Evolutionary conservation across 805 yeast genomes (phyloP), one percentile per base, ranked within the genome.

Genomic region (Grigorovia humatica): DNA sequence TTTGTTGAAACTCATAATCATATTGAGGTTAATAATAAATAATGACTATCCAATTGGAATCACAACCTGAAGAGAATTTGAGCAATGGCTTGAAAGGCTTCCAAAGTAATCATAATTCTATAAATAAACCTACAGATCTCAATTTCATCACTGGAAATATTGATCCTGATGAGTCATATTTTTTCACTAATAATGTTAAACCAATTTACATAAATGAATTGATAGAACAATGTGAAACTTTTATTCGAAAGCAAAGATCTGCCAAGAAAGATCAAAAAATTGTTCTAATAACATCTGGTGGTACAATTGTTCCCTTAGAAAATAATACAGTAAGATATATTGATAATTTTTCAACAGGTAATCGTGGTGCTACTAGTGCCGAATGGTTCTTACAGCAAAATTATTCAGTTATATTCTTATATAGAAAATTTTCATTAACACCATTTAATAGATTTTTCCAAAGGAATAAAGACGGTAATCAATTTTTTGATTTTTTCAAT

Each of bases 281-380:
- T 13, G 98, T 81, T 0, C 70, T 91, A 46, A 95, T 91, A 2
- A 93, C 99, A 0, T 82, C 91, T 9, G 99, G 99, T 23, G 99
- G 99, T 20, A 93, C 99, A 0, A 91, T 97, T 0, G 99, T 93
- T 0, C 99, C 99, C 0, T 72, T 93, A 57, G 99, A 93, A 63
- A 90, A 89, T 68, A 93, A 93, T 64, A 93, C 99, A 0, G 99
- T 93, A 7, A 72, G 99, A 50, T 93, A 93, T 68, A 89, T 93
- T 61, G 99, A 93, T 69, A 93, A 93, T 64, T 93, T 93, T 67
- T 83, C 93, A 57, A 98, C 98, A 23, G 99, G 99, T 23, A 93
- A 97, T 0, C 79, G 99, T 68, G 99, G 99, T 51, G 95, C 99
- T 4, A 82, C 96, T 0, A 83, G 95, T 43, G 96, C 98, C 4